Conservation (phyloP, 2,329 filamentous ascomycete genomes). For the Talaromyces sp. region DNA sequence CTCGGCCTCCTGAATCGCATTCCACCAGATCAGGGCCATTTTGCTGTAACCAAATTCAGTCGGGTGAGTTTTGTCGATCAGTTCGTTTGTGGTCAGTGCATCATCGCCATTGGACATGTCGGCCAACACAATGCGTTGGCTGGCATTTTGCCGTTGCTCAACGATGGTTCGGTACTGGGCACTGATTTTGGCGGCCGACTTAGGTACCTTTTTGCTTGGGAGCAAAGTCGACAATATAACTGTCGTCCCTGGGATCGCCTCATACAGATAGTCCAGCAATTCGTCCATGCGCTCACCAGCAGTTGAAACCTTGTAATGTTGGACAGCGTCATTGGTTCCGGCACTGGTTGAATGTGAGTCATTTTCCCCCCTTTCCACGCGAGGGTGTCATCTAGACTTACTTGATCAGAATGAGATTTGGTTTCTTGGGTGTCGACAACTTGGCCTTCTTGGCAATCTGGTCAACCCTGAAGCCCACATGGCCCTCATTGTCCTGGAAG, state of each 20-base stretch:
- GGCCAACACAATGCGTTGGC: conserved; percentile 19
- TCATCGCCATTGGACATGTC: conserved; percentile 18
- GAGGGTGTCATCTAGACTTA: conserved; percentile 5
- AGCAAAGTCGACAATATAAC: conserved; percentile 30
- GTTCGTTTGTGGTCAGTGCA: conserved; percentile 13
- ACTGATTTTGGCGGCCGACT: conserved; percentile 14
- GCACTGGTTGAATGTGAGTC: conserved; percentile 16
- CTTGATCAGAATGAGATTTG: conserved; percentile 25
- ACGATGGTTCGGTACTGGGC: conserved; percentile 20
- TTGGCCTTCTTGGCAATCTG: conserved; percentile 12
- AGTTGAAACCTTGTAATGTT: conserved; percentile 15
- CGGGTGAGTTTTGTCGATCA: conserved; percentile 20
- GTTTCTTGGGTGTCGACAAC: conserved; percentile 12
- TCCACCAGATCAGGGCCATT: conserved; percentile 25
- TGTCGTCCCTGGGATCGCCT: conserved; percentile 18
- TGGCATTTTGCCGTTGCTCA: conserved; percentile 14
- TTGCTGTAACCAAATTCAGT: conserved; percentile 18
- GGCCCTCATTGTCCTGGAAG: conserved; percentile 20
- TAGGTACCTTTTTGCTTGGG: conserved; percentile 13
- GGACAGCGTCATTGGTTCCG: conserved; percentile 30
- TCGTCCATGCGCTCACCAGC: conserved; percentile 19
- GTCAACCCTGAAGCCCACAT: conserved; percentile 18
- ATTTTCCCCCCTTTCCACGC: not conserved
- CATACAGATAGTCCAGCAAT: conserved; percentile 20
- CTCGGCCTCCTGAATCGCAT: conserved; percentile 16